Percentiles rank a stretch among this genome's conserved stretches.
Conservation (phyloP, 1,284 basidiomycete genomes). For the Trichosporon faecale region DNA sequence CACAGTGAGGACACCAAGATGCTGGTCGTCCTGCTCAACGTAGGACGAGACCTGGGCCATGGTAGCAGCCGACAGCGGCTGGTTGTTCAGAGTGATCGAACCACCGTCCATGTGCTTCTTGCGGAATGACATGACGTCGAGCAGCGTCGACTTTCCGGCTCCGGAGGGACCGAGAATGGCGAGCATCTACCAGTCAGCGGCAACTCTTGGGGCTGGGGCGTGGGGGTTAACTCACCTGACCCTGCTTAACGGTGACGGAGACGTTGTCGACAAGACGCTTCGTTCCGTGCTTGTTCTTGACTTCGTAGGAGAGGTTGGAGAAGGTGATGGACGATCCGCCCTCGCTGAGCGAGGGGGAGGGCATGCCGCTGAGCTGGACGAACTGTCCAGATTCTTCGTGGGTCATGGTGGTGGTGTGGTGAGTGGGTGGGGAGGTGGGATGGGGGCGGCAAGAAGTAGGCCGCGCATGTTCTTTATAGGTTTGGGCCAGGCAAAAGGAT, state of each 20-base stretch:
- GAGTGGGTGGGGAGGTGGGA: background rate
- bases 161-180: slow-evolving; percentile 24
- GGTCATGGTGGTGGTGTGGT: background rate
- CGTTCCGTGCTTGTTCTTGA: slow-evolving; percentile 24
- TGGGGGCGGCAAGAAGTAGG: background rate
- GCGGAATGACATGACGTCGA: slow-evolving; percentile 48
- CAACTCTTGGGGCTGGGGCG: background rate
- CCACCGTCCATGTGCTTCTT: slow-evolving; percentile 26
- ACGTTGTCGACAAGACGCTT: slow-evolving; percentile 22
- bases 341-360: background rate
- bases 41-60: slow-evolving; percentile 36
- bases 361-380: slow-evolving; percentile 1
- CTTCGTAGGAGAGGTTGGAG: slow-evolving; percentile 21
- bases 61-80: slow-evolving; percentile 11
- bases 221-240: slow-evolving; percentile 9
- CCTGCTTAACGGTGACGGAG: slow-evolving; percentile 17
- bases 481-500: too few species aligned
- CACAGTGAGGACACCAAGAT: slow-evolving; percentile 52
- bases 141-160: slow-evolving; percentile 49
- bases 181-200: slow-evolving; percentile 19
- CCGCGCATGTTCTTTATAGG: background rate
- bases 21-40: slow-evolving; percentile 52
- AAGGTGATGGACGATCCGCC: slow-evolving; percentile 5
- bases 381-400: background rate
- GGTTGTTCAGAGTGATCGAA: slow-evolving; percentile 23